phyloP scores from a whole-genome alignment of 805 yeast genomes.

The Candida koratica region DNA sequence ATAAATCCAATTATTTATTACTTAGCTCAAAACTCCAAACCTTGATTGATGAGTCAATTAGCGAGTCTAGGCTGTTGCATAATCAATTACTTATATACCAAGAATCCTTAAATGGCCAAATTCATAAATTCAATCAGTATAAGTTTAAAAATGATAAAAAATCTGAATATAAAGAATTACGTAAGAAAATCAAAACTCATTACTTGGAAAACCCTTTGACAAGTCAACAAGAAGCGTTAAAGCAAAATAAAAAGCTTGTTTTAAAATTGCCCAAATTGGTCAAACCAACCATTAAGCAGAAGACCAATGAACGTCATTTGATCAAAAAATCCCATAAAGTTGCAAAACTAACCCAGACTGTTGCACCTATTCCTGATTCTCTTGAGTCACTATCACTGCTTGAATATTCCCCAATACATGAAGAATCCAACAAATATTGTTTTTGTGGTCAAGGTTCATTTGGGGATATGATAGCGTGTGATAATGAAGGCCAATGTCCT shows the following conservation, averaged over 20 bases:
- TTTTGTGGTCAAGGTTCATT: conserved; percentile 91
- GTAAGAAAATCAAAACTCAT: conserved; percentile 31
- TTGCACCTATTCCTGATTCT: not conserved
- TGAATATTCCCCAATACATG: conserved; percentile 1
- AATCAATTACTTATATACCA: conserved; percentile 31
- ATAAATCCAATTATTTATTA: not conserved
- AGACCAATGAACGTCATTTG: not conserved
- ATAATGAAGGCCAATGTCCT: conserved; percentile 47
- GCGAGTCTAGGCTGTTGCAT: conserved; percentile 25
- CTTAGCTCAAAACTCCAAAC: conserved; percentile 1
- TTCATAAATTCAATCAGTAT: conserved; percentile 20
- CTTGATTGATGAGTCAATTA: conserved; percentile 20
- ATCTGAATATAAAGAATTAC: conserved; percentile 19
- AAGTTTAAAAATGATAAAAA: conserved; percentile 11
- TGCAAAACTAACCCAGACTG: not conserved
- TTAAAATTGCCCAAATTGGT: conserved; percentile 2
- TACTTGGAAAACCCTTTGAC: conserved; percentile 32
- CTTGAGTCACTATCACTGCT: not conserved
- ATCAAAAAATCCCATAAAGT: not conserved
- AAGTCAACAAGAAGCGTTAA: conserved; percentile 37
- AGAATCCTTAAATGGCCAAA: conserved; percentile 8
- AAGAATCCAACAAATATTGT: conserved; percentile 53
- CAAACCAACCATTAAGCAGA: not conserved
- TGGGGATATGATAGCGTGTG: conserved; percentile 97
- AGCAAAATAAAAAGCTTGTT: conserved; percentile 11